Base-by-base conservation (phyloP, 192 early-diverging fungal species). In the Backusella macrospora region DNA sequence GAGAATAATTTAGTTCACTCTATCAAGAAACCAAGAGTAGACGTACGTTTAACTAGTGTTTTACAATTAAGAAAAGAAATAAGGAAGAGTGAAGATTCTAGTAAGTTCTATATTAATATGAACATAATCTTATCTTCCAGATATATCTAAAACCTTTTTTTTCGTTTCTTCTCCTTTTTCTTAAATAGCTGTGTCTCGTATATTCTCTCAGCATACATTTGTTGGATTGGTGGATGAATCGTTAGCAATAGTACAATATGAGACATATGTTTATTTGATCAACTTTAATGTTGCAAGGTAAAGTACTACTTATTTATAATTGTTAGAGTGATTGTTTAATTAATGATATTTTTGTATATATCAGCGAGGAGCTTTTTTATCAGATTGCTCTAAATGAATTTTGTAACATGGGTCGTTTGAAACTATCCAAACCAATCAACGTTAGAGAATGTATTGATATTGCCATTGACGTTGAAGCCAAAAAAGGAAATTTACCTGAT, bases 341-440 rank as follows among this genome's bases (percentile, higher is more conserved):
- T 38, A 18, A 59, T 8, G 15, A 12, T 78, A 39, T 47, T 3
- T 63, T 38, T 67, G 0, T 71, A 15, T 74, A 4, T 52, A 70
- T 62, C 48, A 95, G 93, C 78, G 90, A 91, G 69, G 92, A 95
- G 62, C 81, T 99, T 38, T 95, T 99, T 74, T 96, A 97, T 82
- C 96, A 99, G 76, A 82, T 95, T 1, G 81, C 80, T 42, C 74
- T 98, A 15, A 81, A 82, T 23, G 91, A 94, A 39, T 96, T 99
- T 80, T 88, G 87, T 64, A 99, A 99, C 74, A 96, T 94, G 80
- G 97, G 96, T 4, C 84, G 75, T 39, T 86, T 97, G 34, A 63
- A 83, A 18, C 80, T 96, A 42, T 84, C 90, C 12, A 81, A 77
- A 2, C 85, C 94, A 5, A 86, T 87, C 26, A 78, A 89, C 14